phyloP scores from a whole-genome alignment of 1,284 basidiomycete genomes.

The Fomes fomentarius region DNA sequence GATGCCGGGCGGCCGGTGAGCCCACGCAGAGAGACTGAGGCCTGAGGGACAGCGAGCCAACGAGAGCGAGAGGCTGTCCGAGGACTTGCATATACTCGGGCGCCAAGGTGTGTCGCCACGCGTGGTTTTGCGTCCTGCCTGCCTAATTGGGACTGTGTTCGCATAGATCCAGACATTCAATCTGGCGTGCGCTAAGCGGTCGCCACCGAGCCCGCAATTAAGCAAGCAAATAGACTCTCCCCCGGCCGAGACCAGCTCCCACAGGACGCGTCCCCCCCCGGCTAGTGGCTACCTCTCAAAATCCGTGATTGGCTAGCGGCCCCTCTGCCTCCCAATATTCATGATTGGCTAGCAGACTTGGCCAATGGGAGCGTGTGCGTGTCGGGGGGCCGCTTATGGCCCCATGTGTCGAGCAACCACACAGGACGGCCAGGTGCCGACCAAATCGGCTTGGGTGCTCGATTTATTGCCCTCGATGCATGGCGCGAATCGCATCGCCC shows the following conservation, averaged over 20 bases:
- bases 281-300: too few relatives aligned
- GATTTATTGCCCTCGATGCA: slow-evolving; percentile 16
- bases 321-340: background rate
- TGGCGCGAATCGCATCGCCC: slow-evolving; percentile 8
- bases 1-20: background rate
- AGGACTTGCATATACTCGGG: background rate
- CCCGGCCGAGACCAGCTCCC: slow-evolving; percentile 1
- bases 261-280: background rate
- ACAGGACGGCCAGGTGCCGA: slow-evolving; percentile 2
- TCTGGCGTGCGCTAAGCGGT: slow-evolving; percentile 7
- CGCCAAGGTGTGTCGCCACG: background rate
- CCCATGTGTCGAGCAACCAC: background rate
- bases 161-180: background rate
- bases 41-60: background rate
- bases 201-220: background rate
- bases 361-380: background rate
- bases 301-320: too few relatives aligned
- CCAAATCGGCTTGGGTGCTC: slow-evolving; percentile 13
- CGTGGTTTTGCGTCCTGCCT: background rate
- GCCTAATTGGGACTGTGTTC: slow-evolving; percentile 13
- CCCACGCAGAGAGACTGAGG: background rate
- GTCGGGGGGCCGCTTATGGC: background rate
- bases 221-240: slow-evolving; percentile 14
- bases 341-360: too few relatives aligned
- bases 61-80: background rate